Base-by-base conservation (phyloP, 768 basidiomycete genomes). In the Leccinellum albellum region DNA sequence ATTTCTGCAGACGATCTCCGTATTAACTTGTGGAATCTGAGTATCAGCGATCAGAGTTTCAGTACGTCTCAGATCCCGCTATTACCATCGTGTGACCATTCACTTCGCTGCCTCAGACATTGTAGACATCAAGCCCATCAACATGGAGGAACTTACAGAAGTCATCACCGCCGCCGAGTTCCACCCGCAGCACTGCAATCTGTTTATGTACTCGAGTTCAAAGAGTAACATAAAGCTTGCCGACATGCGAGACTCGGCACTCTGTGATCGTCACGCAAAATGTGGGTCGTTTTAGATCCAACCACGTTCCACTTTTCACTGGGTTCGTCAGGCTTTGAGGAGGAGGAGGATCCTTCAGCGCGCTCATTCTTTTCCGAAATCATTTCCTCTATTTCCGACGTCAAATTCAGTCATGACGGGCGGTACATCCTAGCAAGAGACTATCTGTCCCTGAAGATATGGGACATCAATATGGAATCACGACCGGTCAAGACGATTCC, bases 151-250 rank as follows among this genome's bases (percentile, higher is more conserved):
- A 73, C 81, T 99, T 54, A 98, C 97, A 15, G 97, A 99, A 73
- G 97, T 99, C 70, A 98, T 99, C 74, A 99, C 97, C n/a, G 93
- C 96, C 12, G 94, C 97, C 49, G 97, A 99, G 75, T 98, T 99
- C 75, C 97, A 98, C 71, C 97, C 97, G 31, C 82, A 85, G 53
- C 91, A 96, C 61, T 98, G 97, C 86, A 98, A 98, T 74, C 79
- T 92, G 51, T 98, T 99, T 79, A 97, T 98, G 94, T 99, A 98
- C 74, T 98, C 96, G 61, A 95, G 93, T 76, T 98, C 97, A 57
- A 98, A 98, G 76, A 96, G 94, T 66, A 98, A 97, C 73, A 98
- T 99, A 81, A 98, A 98, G 77, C 85, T 99, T 57, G 96, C 95
- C 21, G 97, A 99, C 77, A 99, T 99, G 97, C 86, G 97, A 50